Conservation (phyloP, 805 yeast genomes). For the Yueomyces sp. region DNA sequence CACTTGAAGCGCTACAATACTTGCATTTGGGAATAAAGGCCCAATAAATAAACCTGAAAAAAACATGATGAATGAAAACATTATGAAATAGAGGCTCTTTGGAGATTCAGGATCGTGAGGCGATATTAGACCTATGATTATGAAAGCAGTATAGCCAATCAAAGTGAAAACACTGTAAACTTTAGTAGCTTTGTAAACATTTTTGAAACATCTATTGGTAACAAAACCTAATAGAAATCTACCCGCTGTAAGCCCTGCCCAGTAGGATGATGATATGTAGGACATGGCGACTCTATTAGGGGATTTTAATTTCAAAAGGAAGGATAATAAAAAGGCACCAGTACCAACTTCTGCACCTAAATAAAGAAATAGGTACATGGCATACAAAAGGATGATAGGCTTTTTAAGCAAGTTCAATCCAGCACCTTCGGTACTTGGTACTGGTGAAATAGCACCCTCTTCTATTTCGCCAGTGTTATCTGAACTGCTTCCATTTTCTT, state of each 20-base stretch:
- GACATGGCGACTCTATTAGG: conserved; percentile 38
- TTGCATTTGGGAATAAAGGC: conserved; percentile 62
- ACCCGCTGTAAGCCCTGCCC: conserved; percentile 61
- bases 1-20: conserved; percentile 46
- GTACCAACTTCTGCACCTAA: conserved; percentile 58
- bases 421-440: background rate
- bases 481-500: background rate
- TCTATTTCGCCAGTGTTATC: background rate
- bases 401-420: conserved; percentile 14
- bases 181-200: conserved; percentile 29
- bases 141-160: conserved; percentile 23
- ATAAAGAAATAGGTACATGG: conserved; percentile 45
- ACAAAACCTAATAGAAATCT: conserved; percentile 44
- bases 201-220: conserved; percentile 33
- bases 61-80: conserved; percentile 22
- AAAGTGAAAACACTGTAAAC: conserved; percentile 24
- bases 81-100: conserved; percentile 10
- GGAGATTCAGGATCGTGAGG: conserved; percentile 1
- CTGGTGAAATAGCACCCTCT: too few relatives aligned
- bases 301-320: conserved; percentile 34
- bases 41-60: conserved; percentile 50
- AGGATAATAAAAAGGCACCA: conserved; percentile 63
- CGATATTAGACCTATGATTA: conserved; percentile 9
- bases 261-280: conserved; percentile 53
- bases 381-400: conserved; percentile 32